A percentile compares a stretch with the other conserved stretches of the same genome.
Conservation (phyloP, 176 grass and related monocot genomes). For the Sorghum bicolor region Sorghum_bicolor_NCBIv3 NC_012872.2:67023001-67023500, state of each 20-base stretch:
- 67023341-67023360: conserved; percentile 84
- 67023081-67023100: conserved; percentile 77
- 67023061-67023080: conserved; percentile 90
- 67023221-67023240: conserved; percentile 74
- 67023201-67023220: conserved; percentile 85
- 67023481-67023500: conserved; percentile 85
- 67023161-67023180: conserved; percentile 84
- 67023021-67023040: conserved; percentile 65
- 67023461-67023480: conserved; percentile 90
- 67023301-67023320: conserved; percentile 77
- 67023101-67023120: conserved; percentile 91
- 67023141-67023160: conserved; percentile 74
- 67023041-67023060: conserved; percentile 94
- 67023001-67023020: conserved; percentile 96
- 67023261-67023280: conserved; percentile 84
- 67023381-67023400: conserved; percentile 93
- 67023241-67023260: conserved; percentile 90
- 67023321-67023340: conserved; percentile 81
- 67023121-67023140: conserved; percentile 93
- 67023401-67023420: conserved; percentile 88
- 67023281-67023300: conserved; percentile 80
- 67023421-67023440: conserved; percentile 93
- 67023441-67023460: conserved; percentile 87
- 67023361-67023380: conserved; percentile 86
- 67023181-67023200: conserved; percentile 93